A percentile compares a stretch with the other conserved stretches of the same genome.
Evolutionary conservation across 768 basidiomycete species (phyloP).

Genomic region (Xanthoconium stramineum): DNA sequence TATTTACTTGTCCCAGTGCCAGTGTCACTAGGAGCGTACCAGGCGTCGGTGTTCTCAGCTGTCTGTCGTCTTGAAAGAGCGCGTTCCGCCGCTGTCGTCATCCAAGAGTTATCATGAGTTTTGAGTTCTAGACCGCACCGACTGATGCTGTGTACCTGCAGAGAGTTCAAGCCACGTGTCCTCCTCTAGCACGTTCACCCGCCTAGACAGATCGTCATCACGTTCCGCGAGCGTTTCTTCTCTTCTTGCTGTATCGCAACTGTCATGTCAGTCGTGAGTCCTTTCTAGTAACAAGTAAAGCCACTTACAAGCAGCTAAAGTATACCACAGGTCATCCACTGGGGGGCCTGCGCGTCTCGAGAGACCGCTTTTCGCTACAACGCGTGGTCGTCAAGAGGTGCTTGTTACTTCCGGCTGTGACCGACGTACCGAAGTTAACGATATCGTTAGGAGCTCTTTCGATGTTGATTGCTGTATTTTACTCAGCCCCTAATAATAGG

Average conservation of each 20-base stretch:
- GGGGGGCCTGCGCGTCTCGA: background rate
- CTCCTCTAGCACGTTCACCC: background rate
- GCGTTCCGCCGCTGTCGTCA: background rate
- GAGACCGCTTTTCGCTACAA: background rate
- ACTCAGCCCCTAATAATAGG: background rate
- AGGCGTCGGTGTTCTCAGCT: background rate
- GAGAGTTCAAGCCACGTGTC: background rate
- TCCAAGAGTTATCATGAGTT: too few species aligned
- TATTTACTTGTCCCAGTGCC: background rate
- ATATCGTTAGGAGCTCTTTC: background rate
- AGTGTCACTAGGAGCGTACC: background rate
- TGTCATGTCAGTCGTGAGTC: background rate
- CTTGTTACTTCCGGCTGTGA: background rate
- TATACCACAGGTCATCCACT: background rate
- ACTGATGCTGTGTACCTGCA: background rate
- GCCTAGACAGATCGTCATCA: background rate
- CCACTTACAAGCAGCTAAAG: background rate
- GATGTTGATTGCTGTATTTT: background rate
- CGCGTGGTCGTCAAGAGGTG: background rate
- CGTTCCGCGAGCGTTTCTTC: background rate
- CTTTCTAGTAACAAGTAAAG: background rate
- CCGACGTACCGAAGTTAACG: background rate
- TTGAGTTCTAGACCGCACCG: background rate
- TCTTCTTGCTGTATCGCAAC: background rate
- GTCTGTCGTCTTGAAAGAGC: background rate